Percentiles rank a stretch among this genome's conserved stretches.
These are phyloP conservation scores for Scenedesmus sp. DNA, from an alignment of 163 green algal genomes.

Conservation along the genomic window DNA sequence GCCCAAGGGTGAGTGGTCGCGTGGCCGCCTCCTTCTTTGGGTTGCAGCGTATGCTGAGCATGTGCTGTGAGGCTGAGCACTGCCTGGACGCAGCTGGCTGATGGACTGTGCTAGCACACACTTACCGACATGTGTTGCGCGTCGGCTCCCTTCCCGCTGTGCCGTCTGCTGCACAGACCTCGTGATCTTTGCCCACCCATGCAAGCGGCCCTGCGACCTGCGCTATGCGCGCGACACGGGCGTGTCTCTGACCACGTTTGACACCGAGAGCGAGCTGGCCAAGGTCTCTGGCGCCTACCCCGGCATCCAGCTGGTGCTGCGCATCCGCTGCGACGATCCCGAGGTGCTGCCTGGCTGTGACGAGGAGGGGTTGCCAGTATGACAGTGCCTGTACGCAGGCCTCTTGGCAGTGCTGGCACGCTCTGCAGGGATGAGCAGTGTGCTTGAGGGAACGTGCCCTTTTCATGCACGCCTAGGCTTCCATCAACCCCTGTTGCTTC, in stretches of 20 bases:
- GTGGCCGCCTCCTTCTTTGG: too few species aligned
- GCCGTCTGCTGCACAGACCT: conserved; percentile 24
- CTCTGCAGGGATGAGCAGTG: neutral
- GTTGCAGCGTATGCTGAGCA: too few species aligned
- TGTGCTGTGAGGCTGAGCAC: too few species aligned
- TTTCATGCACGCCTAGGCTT: too few species aligned
- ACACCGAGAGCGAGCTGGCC: conserved; percentile 78
- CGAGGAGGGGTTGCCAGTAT: too few species aligned
- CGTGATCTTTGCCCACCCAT: conserved; percentile 86
- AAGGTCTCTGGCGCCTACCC: conserved; percentile 69
- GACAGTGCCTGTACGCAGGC: neutral
- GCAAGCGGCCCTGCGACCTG: conserved; percentile 74
- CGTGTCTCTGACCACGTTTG: conserved; percentile 77
- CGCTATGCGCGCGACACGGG: conserved; percentile 48
- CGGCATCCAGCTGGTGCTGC: conserved; percentile 50
- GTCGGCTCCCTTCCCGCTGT: too few species aligned
- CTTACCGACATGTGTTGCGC: too few species aligned
- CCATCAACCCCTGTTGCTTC: too few species aligned
- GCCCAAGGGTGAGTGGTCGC: conserved; percentile 27
- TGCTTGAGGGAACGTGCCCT: too few species aligned
- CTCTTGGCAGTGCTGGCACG: neutral
- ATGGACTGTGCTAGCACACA: too few species aligned
- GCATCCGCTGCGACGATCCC: conserved; percentile 56
- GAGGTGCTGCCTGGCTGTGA: neutral
- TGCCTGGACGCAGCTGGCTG: too few species aligned